A percentile compares a stretch with the other conserved stretches of the same genome.
These are phyloP conservation scores for Botrytis squamosa DNA, from an alignment of 2,329 filamentous ascomycete genomes.

Conservation along the genomic window DNA sequence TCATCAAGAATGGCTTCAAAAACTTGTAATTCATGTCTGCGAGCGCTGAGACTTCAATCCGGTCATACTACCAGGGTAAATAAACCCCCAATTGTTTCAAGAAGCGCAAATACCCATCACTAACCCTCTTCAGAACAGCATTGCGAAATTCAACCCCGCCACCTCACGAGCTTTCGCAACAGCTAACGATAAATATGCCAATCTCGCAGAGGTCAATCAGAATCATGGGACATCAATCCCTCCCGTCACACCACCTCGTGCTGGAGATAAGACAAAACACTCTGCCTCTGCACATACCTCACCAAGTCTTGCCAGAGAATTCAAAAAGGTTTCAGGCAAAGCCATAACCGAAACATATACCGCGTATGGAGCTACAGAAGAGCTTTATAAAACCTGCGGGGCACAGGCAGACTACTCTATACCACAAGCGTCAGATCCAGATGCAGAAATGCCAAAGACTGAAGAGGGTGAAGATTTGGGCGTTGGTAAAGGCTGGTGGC, in stretches of 20 bases:
- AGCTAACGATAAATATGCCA: slow-evolving; percentile 33
- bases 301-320: slow-evolving; percentile 21
- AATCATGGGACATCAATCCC: slow-evolving; percentile 28
- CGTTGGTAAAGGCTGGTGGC: slow-evolving; percentile 74
- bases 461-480: slow-evolving; percentile 82
- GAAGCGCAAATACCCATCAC: neutral
- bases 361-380: slow-evolving; percentile 75
- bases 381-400: slow-evolving; percentile 48
- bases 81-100: neutral
- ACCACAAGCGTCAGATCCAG: slow-evolving; percentile 43
- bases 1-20: slow-evolving; percentile 30
- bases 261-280: slow-evolving; percentile 21
- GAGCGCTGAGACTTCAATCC: slow-evolving; percentile 31
- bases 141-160: neutral
- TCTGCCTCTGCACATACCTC: neutral
- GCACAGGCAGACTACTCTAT: slow-evolving; percentile 34
- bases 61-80: slow-evolving; percentile 27
- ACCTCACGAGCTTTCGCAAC: slow-evolving; percentile 31
- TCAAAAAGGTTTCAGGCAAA: slow-evolving; percentile 25
- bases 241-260: slow-evolving; percentile 24
- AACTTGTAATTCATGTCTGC: slow-evolving; percentile 36
- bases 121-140: slow-evolving; percentile 22
- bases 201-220: slow-evolving; percentile 27
- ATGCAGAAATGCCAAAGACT: slow-evolving; percentile 66
- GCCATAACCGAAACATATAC: slow-evolving; percentile 64